Evolutionary conservation across 495 filamentous ascomycete genomes (phyloP).

Genomic region (Xylaria nigripes): DNA sequence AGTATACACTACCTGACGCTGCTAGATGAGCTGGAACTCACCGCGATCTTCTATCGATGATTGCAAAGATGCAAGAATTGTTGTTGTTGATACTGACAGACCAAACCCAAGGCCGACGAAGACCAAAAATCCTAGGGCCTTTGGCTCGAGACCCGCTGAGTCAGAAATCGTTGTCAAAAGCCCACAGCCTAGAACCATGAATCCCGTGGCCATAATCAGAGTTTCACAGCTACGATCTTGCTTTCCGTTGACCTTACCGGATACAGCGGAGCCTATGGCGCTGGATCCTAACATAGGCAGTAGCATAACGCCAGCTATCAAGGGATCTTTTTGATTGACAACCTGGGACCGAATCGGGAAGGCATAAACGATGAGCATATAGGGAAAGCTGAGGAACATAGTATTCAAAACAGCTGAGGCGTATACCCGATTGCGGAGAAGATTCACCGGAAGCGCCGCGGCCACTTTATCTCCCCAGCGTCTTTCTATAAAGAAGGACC

Average conservation of each 20-base stretch:
- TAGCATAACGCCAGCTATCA: slow-evolving; percentile 50
- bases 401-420: slow-evolving; percentile 36
- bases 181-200: slow-evolving; percentile 35
- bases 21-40: slow-evolving; percentile 11
- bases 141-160: slow-evolving; percentile 24
- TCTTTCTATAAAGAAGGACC: slow-evolving; percentile 30
- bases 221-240: slow-evolving; percentile 29
- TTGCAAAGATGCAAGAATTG: slow-evolving; percentile 27
- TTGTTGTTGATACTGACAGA: slow-evolving; percentile 30
- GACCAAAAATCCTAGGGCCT: slow-evolving; percentile 35
- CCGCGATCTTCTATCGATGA: slow-evolving; percentile 33
- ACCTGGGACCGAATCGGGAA: slow-evolving; percentile 53
- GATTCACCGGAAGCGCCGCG: slow-evolving; percentile 35
- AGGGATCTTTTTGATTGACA: slow-evolving; percentile 41
- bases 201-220: slow-evolving; percentile 21
- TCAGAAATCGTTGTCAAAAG: slow-evolving; percentile 28
- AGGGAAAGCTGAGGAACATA: slow-evolving; percentile 48
- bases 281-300: slow-evolving; percentile 46
- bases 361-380: slow-evolving; percentile 46
- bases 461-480: slow-evolving; percentile 25
- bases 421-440: slow-evolving; percentile 34
- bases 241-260: slow-evolving; percentile 30
- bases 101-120: slow-evolving; percentile 43
- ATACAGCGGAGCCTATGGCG: slow-evolving; percentile 40
- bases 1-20: neutral